phyloP scores from a whole-genome alignment of 805 yeast genomes.

The Allodekkera sacchari region DNA sequence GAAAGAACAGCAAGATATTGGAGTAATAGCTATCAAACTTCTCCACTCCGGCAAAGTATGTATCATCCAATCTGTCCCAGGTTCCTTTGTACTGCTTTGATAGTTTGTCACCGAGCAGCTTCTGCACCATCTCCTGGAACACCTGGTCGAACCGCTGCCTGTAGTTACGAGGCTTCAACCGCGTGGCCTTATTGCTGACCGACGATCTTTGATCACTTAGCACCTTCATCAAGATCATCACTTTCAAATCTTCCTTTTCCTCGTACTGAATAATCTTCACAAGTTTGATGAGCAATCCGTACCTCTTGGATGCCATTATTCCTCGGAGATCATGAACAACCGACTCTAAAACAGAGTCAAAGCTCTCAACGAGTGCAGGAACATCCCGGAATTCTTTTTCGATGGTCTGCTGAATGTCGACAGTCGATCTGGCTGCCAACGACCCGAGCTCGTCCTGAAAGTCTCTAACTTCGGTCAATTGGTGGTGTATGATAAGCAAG shows the following conservation, averaged over 20 bases:
- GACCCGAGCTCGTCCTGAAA: conserved; percentile 64
- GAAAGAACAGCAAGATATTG: conserved; percentile 64
- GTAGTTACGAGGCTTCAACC: conserved; percentile 49
- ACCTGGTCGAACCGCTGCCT: conserved; percentile 50
- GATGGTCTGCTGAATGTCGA: conserved; percentile 65
- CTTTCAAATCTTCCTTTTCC: conserved; percentile 65
- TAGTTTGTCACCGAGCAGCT: no score
- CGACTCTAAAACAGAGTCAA: conserved; percentile 55
- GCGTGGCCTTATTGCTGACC: conserved; percentile 30
- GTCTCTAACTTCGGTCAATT: conserved; percentile 63
- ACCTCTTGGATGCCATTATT: conserved; percentile 59
- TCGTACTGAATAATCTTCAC: conserved; percentile 77
- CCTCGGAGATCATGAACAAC: conserved; percentile 61
- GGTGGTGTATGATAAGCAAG: conserved; percentile 60
- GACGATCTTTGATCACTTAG: conserved; percentile 7
- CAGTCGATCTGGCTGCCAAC: conserved; percentile 37
- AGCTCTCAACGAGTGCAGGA: conserved; percentile 40
- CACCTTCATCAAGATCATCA: conserved; percentile 20
- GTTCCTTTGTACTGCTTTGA: conserved; percentile 56
- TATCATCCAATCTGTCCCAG: conserved; percentile 47
- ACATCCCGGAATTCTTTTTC: conserved; percentile 45
- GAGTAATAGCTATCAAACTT: conserved; percentile 64
- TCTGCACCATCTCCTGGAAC: no score
- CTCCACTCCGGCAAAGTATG: no score
- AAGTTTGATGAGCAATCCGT: conserved; percentile 57